Evolutionary conservation across 768 basidiomycete genomes (phyloP).

Genomic region (Suillus plorans): DNA sequence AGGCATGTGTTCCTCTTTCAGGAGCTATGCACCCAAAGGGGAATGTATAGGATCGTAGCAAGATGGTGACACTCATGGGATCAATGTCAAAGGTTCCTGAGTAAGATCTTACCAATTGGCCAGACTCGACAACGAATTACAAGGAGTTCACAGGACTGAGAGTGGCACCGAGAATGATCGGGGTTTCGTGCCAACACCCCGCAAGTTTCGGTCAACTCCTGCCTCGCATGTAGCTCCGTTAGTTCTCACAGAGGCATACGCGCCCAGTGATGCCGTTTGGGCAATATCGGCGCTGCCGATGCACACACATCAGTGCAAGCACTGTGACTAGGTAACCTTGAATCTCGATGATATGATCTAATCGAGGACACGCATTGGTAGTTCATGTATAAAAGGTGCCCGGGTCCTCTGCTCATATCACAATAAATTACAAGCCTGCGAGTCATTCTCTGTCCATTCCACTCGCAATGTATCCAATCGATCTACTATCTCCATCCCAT

Average conservation of each 20-base stretch:
- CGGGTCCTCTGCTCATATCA: background rate
- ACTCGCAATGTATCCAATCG: conserved; percentile 26
- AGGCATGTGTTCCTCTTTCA: background rate
- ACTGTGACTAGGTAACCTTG: conserved; percentile 33
- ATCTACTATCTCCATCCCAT: conserved; percentile 52
- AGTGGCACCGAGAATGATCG: conserved; percentile 19
- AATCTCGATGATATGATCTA: conserved; percentile 31
- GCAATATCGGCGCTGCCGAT: conserved; percentile 17
- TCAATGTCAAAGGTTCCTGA: conserved; percentile 24
- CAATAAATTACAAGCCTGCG: conserved; percentile 11
- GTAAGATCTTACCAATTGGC: conserved; percentile 14
- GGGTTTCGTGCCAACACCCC: conserved; percentile 13
- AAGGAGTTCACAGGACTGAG: conserved; percentile 21
- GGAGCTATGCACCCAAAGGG: background rate
- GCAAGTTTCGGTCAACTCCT: conserved; percentile 6
- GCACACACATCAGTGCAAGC: conserved; percentile 28
- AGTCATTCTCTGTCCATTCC: conserved; percentile 7
- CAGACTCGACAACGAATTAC: conserved; percentile 12
- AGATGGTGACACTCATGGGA: conserved; percentile 10
- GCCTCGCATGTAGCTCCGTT: conserved; percentile 5
- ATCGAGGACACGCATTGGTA: conserved; percentile 28
- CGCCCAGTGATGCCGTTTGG: conserved; percentile 28
- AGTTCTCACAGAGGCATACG: conserved; percentile 7
- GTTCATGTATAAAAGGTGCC: conserved; percentile 31
- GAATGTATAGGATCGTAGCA: conserved; percentile 2